These are phyloP conservation scores for Apodospora peruviana DNA, from an alignment of 495 filamentous ascomycete species.

Conservation along the genomic window DNA sequence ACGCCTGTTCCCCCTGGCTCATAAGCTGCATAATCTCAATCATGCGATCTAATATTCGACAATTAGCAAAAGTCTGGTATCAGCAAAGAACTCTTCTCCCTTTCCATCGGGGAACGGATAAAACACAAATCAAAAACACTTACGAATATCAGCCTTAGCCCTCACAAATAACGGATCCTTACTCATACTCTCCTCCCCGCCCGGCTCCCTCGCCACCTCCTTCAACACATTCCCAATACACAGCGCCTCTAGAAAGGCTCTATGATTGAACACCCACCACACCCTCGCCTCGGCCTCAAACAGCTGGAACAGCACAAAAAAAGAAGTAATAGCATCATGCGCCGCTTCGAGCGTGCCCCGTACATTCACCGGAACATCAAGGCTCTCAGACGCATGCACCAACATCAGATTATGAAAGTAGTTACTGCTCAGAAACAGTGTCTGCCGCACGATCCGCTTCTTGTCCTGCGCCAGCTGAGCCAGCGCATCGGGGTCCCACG, in stretches of 20 bases:
- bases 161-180: constrained; percentile 50
- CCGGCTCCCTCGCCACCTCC: constrained; percentile 29
- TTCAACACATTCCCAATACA: constrained; percentile 43
- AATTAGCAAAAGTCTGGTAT: background rate
- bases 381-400: constrained; percentile 55
- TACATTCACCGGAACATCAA: constrained; percentile 56
- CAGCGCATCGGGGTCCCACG: constrained; percentile 51
- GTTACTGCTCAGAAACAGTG: constrained; percentile 62
- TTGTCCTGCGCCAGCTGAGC: constrained; percentile 42
- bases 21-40: constrained; percentile 52
- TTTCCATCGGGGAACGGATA: too few relatives aligned
- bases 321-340: constrained; percentile 54
- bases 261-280: constrained; percentile 74
- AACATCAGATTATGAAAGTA: constrained; percentile 74
- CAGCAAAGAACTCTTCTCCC: background rate
- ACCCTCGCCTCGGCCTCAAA: constrained; percentile 62
- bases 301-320: constrained; percentile 59
- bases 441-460: constrained; percentile 58
- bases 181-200: constrained; percentile 24
- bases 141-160: constrained; percentile 52
- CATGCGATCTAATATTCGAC: constrained; percentile 39
- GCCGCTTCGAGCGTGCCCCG: constrained; percentile 63
- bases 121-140: constrained; percentile 15
- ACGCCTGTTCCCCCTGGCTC: constrained; percentile 45
- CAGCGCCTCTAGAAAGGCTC: constrained; percentile 64